Percentiles rank a stretch among this genome's conserved stretches.
Conservation (phyloP, 2,329 filamentous ascomycete genomes). For the Penicillium sp. region DNA sequence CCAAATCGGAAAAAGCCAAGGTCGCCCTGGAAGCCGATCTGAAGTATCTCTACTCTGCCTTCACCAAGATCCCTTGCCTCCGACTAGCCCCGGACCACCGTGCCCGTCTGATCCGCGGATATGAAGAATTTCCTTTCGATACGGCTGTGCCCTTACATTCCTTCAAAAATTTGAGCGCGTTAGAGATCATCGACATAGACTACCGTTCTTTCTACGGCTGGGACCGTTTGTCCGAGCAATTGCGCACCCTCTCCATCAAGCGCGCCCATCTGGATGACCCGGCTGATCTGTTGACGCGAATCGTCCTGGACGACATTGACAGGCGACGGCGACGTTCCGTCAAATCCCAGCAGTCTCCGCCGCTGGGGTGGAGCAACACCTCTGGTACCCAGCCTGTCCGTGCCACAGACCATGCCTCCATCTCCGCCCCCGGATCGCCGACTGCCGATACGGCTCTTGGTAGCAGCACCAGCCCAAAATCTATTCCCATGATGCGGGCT, state of each 20-base stretch:
- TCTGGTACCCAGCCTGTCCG: conserved; percentile 60
- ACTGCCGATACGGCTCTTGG: conserved; percentile 48
- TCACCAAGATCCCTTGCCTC: conserved; percentile 95
- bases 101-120: conserved; percentile 83
- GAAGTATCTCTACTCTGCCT: conserved; percentile 95
- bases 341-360: conserved; percentile 78
- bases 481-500: conserved; percentile 50
- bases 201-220: conserved; percentile 97
- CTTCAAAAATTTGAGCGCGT: conserved; percentile 92
- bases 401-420: conserved; percentile 64
- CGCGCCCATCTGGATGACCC: conserved; percentile 85
- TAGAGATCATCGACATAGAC: conserved; percentile 94
- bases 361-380: conserved; percentile 60
- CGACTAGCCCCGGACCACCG: conserved; percentile 89
- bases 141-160: conserved; percentile 93
- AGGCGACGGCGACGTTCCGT: conserved; percentile 83
- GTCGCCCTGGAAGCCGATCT: conserved; percentile 79
- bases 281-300: conserved; percentile 82
- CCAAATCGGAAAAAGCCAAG: conserved; percentile 86
- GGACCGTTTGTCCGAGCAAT: conserved; percentile 88
- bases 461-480: conserved; percentile 51
- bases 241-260: conserved; percentile 84
- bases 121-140: conserved; percentile 97
- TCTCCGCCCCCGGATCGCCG: conserved; percentile 67
- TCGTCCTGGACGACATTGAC: conserved; percentile 95